Base-by-base conservation (phyloP, 768 basidiomycete genomes). In the Sistotremastrum suecicum region DNA sequence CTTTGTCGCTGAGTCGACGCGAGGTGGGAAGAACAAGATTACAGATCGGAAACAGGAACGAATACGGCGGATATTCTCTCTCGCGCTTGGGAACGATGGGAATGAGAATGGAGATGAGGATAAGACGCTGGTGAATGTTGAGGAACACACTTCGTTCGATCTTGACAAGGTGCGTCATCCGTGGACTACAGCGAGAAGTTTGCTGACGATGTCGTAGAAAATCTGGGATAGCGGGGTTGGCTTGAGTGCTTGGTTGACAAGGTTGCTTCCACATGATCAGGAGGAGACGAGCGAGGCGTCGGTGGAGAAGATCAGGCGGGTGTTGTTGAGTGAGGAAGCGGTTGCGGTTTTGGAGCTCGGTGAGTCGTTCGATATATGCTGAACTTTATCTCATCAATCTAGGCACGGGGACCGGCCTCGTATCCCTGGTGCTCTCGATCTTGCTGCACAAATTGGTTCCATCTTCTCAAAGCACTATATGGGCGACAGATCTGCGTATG, bases 151-250 rank as follows among this genome's bases (percentile, higher is more conserved):
- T 0, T 84, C 84, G 2, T 94, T 88, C 58, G 91, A 92, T 56
- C 68, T 94, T 3, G 91, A 95, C 68, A 94, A 95, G 76, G 91
- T 87, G 51, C 57, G 69, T 48, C 20, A 30, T n/a, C 3, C 31
- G n/a, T 43, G 37, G 30, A 32, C 20, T 32, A 43, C 28, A 42
- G 34, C 29, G 43, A 31, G 41, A 47, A 28, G 53, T 44, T 28
- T 38, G 41, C 46, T 57, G 59, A 44, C 51, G 51, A 35, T 30
- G 29, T 29, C 54, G 34, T 65, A 94, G 91, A 94, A 94, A 88
- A 74, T 94, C 45, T 95, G 91, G 91, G 90, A 94, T 58, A 91
- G 89, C 38, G 91, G 91, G 2, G 70, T 94, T 41, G 89, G 85
- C 5, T 63, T 91, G 12, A 80, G 83, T 47, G 74, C 87, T 2